phyloP scores from a whole-genome alignment of 2,329 filamentous ascomycete genomes.

The Chaetomiaceae sp. region DNA sequence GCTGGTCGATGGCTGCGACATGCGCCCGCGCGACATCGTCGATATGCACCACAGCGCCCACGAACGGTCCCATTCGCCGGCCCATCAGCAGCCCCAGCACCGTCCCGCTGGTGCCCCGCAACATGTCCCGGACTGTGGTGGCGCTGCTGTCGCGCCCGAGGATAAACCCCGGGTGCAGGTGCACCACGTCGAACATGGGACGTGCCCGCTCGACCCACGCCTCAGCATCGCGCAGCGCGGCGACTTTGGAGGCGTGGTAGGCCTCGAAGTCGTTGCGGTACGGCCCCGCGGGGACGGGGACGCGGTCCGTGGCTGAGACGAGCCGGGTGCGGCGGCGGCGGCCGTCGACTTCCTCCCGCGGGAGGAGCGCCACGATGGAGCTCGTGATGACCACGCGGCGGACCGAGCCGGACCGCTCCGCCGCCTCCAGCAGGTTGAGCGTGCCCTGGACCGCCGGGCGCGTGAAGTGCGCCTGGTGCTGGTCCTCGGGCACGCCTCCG shows the following conservation, averaged over 20 bases:
- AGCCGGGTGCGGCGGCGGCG: slow-evolving; percentile 4
- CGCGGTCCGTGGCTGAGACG: slow-evolving; percentile 24
- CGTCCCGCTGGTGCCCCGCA: slow-evolving; percentile 34
- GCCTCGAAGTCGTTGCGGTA: slow-evolving; percentile 31
- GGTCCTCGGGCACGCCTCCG: slow-evolving; percentile 13
- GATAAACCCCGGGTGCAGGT: slow-evolving; percentile 35
- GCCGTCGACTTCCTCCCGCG: slow-evolving; percentile 21
- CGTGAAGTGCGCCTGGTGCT: slow-evolving; percentile 22
- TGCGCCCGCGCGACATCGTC: slow-evolving; percentile 38
- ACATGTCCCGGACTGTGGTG: slow-evolving; percentile 26
- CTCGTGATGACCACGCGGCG: slow-evolving; percentile 28
- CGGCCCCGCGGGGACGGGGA: slow-evolving; percentile 33
- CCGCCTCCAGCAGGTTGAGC: slow-evolving; percentile 26
- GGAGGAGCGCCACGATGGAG: slow-evolving; percentile 27
- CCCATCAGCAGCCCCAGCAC: slow-evolving; percentile 34
- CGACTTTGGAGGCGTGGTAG: slow-evolving; percentile 35
- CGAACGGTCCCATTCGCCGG: slow-evolving; percentile 22
- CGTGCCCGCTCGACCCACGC: slow-evolving; percentile 30
- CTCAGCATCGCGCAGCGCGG: slow-evolving; percentile 32
- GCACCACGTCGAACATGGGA: slow-evolving; percentile 34
- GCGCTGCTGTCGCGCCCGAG: slow-evolving; percentile 35
- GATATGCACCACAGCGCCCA: slow-evolving; percentile 33
- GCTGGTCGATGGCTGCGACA: slow-evolving; percentile 32
- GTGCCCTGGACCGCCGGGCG: slow-evolving; percentile 24
- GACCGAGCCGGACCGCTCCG: slow-evolving; percentile 21